Percentiles rank a stretch among this genome's conserved stretches.
Conservation (phyloP, 2,329 filamentous ascomycete species). For the Ophiosphaerella herpotricha region DNA sequence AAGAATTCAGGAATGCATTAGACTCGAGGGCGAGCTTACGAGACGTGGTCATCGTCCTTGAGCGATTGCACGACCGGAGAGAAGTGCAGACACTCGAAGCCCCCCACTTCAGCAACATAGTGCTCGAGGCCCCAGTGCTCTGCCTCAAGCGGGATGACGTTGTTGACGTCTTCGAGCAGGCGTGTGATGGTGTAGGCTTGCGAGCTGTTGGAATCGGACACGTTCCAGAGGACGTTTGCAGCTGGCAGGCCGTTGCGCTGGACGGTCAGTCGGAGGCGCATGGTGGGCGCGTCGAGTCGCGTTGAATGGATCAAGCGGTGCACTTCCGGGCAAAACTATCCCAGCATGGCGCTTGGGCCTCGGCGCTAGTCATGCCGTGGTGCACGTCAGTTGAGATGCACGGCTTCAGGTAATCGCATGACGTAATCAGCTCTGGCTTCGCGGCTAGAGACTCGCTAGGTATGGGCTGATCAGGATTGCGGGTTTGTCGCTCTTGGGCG, state of each 20-base stretch:
- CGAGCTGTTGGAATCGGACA: conserved; percentile 37
- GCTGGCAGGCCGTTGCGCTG: conserved; percentile 44
- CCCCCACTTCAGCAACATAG: conserved; percentile 78
- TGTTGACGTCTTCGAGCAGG: conserved; percentile 78
- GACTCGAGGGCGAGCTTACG: conserved; percentile 56
- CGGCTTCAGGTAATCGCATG: not conserved
- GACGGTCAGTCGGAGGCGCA: conserved; percentile 45
- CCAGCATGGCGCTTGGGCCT: conserved; percentile 7
- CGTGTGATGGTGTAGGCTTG: conserved; percentile 67
- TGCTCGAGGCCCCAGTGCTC: conserved; percentile 86
- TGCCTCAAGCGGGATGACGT: conserved; percentile 79
- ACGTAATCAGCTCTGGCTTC: not conserved
- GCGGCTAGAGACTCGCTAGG: not conserved
- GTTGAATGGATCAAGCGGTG: not conserved
- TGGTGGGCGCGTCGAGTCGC: conserved; percentile 21
- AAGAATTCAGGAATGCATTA: conserved; percentile 1
- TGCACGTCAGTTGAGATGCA: not conserved
- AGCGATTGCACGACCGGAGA: conserved; percentile 71
- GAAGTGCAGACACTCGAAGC: conserved; percentile 88
- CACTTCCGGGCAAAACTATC: conserved; percentile 13
- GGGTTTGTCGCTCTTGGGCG: too few species aligned
- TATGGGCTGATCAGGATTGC: not conserved
- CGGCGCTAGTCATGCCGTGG: too few species aligned
- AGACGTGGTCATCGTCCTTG: conserved; percentile 81
- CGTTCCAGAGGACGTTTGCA: conserved; percentile 45